Base-by-base conservation (phyloP, 2,329 filamentous ascomycete species). In the Penicillium sp. region DNA sequence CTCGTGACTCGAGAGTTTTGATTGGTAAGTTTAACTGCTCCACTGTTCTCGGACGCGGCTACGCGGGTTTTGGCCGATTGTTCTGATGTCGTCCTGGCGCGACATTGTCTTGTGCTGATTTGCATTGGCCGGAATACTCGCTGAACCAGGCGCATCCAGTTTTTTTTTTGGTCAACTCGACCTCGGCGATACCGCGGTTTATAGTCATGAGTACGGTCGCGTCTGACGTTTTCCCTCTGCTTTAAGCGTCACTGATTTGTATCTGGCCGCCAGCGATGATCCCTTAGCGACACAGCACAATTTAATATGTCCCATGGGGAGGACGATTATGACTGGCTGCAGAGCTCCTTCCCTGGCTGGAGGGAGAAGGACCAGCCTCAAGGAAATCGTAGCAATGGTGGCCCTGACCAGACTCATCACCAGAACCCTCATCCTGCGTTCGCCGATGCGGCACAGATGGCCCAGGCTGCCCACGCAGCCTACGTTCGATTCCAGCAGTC, bases 351-450 rank as follows among this genome's bases (percentile, higher is more conserved):
- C 17, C 24, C 53, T 5, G 38, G 15, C 17, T 45, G 53, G 53
- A n/a, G 10, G 45, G 53, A 44, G 8, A 38, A 55, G 37, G 26
- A 22, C 6, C n/a, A 19, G 7, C 3, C 1, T 22, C 28, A 47
- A 47, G 12, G 13, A 19, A 49, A 7, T 22, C 37, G 42, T 10
- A 47, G 19, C 4, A 24, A 49, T 56, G 19, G 28, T 7, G 33
- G 42, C 13, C 30, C 17, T n/a, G 42, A 40, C 1, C 28, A 47
- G 3, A 3, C 3, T 17, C 42, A 35, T 2, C 15, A 26, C 7
- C 40, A 37, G 30, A 44, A 26, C 15, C n/a, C 42, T n/a, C 70
- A 66, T 60, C 49, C 61, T 54, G 50, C 47, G 9, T 64, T 62
- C 30, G 50, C 56, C 24, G 54, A 61, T 58, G 51, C 63, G 35